These are phyloP conservation scores for Pleurotus ostreatus DNA, from an alignment of 768 basidiomycete genomes.

Conservation along the genomic window DNA sequence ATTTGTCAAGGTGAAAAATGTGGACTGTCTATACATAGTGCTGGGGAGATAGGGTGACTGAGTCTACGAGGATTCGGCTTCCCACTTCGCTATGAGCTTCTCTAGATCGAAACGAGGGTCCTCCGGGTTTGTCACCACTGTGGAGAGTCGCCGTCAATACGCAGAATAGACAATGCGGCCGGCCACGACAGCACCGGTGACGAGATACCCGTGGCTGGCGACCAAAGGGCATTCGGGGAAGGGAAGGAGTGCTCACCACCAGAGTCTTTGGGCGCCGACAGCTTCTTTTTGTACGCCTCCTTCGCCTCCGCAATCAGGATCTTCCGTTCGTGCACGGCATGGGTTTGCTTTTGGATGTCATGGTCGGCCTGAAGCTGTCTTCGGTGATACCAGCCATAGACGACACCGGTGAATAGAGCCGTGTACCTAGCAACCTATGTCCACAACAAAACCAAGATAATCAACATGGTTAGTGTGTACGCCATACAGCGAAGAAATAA, in stretches of 20 bases:
- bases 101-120: conserved; percentile 96
- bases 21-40: conserved; percentile 1
- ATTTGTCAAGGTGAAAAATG: not conserved
- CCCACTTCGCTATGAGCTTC: conserved; percentile 76
- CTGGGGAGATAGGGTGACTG: not conserved
- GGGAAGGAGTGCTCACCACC: conserved; percentile 44
- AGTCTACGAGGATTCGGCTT: conserved; percentile 44
- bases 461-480: not conserved
- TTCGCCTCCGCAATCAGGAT: conserved; percentile 81
- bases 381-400: conserved; percentile 92
- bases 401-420: conserved; percentile 79
- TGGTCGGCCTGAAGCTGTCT: conserved; percentile 81
- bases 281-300: conserved; percentile 85
- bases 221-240: conserved; percentile 4
- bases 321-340: conserved; percentile 70
- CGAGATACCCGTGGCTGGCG: too few relatives aligned
- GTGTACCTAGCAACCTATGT: conserved; percentile 90
- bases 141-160: not conserved
- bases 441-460: not conserved
- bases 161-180: conserved; percentile 5
- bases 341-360: conserved; percentile 71
- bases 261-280: conserved; percentile 45
- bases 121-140: conserved; percentile 91
- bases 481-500: not conserved
- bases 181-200: not conserved